phyloP scores from a whole-genome alignment of 176 grass and related monocot species.

The Chrysopogon serrulatus region DNA sequence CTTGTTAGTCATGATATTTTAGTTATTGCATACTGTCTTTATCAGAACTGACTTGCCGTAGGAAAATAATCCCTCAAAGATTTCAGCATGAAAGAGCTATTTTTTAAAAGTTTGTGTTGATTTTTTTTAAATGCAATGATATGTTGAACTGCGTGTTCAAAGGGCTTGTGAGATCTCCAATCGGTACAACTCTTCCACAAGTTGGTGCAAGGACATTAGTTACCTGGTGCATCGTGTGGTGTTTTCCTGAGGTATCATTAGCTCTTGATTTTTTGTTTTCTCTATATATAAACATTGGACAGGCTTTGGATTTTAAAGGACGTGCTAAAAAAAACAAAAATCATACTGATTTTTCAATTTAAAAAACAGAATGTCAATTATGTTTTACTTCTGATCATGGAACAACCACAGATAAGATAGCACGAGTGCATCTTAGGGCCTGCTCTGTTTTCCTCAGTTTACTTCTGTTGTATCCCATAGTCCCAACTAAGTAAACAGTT shows the following conservation, averaged over 20 bases:
- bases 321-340: background rate
- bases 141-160: background rate
- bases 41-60: background rate
- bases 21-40: background rate
- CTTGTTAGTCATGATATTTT: background rate
- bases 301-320: background rate
- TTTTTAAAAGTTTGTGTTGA: background rate
- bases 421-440: background rate
- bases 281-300: no score
- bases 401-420: background rate
- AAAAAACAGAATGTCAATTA: background rate
- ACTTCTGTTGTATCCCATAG: background rate
- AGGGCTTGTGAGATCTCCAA: conserved; percentile 19
- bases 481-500: no score
- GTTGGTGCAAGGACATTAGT: background rate
- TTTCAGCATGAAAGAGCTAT: background rate
- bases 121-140: background rate
- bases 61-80: background rate
- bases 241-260: conserved; percentile 16
- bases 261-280: background rate
- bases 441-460: background rate
- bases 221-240: conserved; percentile 16
- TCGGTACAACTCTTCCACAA: conserved; percentile 11
- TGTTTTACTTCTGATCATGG: no score
- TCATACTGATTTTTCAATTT: background rate